Conservation (phyloP, 768 basidiomycete species). For the Lactarius indigo region DNA sequence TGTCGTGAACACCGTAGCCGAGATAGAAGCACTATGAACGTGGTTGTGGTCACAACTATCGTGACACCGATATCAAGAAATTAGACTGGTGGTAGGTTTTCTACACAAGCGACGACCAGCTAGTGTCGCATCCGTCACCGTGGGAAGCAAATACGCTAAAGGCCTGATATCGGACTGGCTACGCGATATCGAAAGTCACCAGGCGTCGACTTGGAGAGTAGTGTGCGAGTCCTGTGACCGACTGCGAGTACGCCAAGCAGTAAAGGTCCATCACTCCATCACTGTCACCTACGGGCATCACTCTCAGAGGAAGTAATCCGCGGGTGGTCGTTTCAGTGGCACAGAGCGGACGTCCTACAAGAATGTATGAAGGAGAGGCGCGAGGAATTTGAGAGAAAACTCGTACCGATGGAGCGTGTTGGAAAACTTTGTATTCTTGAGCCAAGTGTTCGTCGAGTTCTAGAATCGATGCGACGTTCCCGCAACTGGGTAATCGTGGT, state of each 20-base stretch:
- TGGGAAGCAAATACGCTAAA: not conserved
- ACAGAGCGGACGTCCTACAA: constrained; percentile 74
- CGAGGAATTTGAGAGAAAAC: constrained; percentile 19
- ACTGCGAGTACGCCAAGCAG: not conserved
- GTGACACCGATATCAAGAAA: not conserved
- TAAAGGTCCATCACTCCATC: not conserved
- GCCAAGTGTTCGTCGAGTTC: constrained; percentile 90
- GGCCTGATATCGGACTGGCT: not conserved
- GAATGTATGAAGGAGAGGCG: not conserved
- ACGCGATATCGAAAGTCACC: not conserved
- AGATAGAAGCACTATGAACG: not conserved
- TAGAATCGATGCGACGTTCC: constrained; percentile 92
- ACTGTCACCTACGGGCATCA: not conserved
- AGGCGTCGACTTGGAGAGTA: no score
- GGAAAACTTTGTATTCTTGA: constrained; percentile 96
- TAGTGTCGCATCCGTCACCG: not conserved
- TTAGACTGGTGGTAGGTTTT: not conserved
- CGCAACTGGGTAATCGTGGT: constrained; percentile 55
- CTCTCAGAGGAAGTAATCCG: constrained; percentile 76
- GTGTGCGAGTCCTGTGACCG: not conserved
- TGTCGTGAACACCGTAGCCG: not conserved
- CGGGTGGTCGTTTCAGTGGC: constrained; percentile 79
- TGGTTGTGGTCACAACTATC: not conserved
- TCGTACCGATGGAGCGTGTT: constrained; percentile 79
- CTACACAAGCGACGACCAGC: not conserved